phyloP scores from a whole-genome alignment of 306 rosid species.

The Corylus avellana region DNA sequence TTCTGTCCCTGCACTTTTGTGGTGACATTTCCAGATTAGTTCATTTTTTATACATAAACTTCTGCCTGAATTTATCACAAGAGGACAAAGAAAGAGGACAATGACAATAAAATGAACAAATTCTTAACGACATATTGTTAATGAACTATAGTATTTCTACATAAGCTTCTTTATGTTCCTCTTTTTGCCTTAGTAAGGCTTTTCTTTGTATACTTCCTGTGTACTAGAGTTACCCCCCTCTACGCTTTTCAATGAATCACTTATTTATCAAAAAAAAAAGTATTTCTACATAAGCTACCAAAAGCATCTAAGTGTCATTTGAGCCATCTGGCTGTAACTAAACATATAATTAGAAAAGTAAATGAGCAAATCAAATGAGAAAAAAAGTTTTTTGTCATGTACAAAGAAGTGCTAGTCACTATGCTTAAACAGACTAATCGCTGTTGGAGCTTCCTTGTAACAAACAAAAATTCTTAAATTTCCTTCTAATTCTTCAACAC shows the following conservation, averaged over 20 bases:
- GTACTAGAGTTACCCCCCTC: too few species aligned
- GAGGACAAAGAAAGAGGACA: background rate
- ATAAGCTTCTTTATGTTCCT: background rate
- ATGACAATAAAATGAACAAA: background rate
- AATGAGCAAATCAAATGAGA: background rate
- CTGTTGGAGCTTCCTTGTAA: too few species aligned
- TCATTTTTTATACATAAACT: conserved; percentile 25
- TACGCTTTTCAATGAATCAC: too few species aligned
- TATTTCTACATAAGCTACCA: background rate
- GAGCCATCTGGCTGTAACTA: background rate
- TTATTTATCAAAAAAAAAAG: too few species aligned
- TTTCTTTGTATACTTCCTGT: too few species aligned
- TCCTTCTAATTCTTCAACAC: too few species aligned
- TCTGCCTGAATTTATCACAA: conserved; percentile 7
- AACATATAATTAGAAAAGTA: background rate
- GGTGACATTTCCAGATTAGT: conserved; percentile 46
- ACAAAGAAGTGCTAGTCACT: too few species aligned
- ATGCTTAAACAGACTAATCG: too few species aligned
- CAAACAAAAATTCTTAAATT: too few species aligned
- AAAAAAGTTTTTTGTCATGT: too few species aligned
- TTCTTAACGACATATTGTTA: background rate
- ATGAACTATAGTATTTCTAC: background rate
- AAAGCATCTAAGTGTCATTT: background rate
- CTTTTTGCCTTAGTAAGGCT: too few species aligned
- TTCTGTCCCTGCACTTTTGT: conserved; percentile 98